Evolutionary conservation across 192 early-diverging fungal species (phyloP).

Genomic region (Anaeromyces robustus): DNA sequence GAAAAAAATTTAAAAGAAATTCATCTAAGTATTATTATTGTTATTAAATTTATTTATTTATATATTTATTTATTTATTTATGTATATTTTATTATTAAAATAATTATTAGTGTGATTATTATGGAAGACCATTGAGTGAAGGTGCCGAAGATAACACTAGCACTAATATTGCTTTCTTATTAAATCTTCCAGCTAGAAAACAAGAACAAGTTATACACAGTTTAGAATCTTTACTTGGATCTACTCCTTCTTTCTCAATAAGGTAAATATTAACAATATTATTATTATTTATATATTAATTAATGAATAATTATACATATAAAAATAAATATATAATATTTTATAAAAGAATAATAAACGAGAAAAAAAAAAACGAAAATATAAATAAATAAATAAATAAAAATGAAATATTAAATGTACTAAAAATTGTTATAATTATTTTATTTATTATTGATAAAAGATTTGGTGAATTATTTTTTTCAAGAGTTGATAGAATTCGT

Average conservation of each 20-base stretch:
- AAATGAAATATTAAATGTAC: too few species aligned
- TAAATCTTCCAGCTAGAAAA: neutral
- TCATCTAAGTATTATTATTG: too few species aligned
- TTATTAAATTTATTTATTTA: too few species aligned
- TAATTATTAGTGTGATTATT: neutral
- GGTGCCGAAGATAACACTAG: neutral
- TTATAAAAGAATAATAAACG: too few species aligned
- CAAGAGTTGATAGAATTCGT: neutral
- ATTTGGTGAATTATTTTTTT: neutral
- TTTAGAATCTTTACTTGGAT: neutral
- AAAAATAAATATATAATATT: too few species aligned
- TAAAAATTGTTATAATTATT: too few species aligned
- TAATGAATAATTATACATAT: too few species aligned
- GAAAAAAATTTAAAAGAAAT: too few species aligned
- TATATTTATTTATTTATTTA: too few species aligned
- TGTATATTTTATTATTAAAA: neutral
- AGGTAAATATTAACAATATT: neutral
- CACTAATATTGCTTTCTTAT: neutral
- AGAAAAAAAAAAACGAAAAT: too few species aligned
- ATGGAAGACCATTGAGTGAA: neutral
- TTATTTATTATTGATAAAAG: neutral
- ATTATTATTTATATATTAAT: too few species aligned
- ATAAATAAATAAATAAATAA: too few species aligned
- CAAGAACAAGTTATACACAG: neutral
- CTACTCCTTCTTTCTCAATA: neutral